Percentiles rank a stretch among this genome's conserved stretches.
Evolutionary conservation across 73 alveolate species (phyloP).

Genomic region (Uronychia binucleata): DNA sequence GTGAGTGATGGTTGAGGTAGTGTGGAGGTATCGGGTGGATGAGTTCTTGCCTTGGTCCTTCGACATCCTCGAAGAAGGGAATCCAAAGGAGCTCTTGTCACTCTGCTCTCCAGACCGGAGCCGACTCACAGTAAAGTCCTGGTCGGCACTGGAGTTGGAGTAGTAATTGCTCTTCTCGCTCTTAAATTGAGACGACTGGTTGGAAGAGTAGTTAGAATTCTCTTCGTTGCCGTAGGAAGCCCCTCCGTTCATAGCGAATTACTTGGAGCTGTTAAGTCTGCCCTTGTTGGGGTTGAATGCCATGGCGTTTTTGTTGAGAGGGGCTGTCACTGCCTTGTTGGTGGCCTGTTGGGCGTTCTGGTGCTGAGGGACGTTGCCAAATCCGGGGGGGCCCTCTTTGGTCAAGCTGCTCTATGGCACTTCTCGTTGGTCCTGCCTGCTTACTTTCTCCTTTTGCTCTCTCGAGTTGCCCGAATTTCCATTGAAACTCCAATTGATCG

Average conservation of each 20-base stretch:
- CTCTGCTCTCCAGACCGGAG: background rate
- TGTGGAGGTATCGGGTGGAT: no score
- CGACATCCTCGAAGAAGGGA: background rate
- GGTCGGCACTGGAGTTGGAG: background rate
- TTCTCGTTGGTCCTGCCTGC: background rate
- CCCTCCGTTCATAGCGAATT: background rate
- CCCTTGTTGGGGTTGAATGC: background rate
- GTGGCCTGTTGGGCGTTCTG: background rate
- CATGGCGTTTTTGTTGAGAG: background rate
- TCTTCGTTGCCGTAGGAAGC: background rate
- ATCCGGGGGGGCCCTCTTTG: background rate
- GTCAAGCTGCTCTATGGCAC: background rate
- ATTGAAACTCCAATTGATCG: background rate
- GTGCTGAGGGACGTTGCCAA: background rate
- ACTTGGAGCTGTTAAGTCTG: background rate
- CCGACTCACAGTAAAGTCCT: background rate
- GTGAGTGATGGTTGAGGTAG: no score
- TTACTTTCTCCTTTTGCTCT: background rate
- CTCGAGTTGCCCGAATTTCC: background rate
- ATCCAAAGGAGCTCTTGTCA: background rate
- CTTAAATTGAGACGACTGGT: background rate
- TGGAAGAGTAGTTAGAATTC: background rate
- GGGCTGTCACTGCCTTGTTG: background rate
- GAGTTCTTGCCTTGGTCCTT: no score
- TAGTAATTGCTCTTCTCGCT: background rate